Conservation (phyloP, 2,329 filamentous ascomycete genomes). For the Beauveria caledonica region DNA sequence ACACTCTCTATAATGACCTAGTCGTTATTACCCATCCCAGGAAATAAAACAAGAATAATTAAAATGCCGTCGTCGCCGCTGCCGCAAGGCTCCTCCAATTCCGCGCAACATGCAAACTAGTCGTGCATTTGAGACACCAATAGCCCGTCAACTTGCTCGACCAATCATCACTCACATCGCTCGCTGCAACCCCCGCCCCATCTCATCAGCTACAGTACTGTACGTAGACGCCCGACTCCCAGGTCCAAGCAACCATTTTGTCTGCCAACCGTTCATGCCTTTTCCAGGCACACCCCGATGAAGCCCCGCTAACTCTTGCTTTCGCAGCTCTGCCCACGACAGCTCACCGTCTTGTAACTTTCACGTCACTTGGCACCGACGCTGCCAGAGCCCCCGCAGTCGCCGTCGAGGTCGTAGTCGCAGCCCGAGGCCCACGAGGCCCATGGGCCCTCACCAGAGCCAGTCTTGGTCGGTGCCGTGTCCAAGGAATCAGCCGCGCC, state of each 20-base stretch:
- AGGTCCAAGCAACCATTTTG: background rate
- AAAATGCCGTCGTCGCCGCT: background rate
- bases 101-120: background rate
- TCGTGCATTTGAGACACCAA: conserved; percentile 2
- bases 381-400: background rate
- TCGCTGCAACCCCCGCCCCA: background rate
- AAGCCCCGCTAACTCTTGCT: background rate
- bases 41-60: background rate
- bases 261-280: background rate
- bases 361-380: background rate
- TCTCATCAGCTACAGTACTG: background rate
- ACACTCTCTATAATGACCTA: no score
- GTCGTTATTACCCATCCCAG: background rate
- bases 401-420: background rate
- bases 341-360: background rate
- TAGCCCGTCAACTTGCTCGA: background rate
- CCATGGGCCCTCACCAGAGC: background rate
- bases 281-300: background rate
- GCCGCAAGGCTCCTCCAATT: background rate
- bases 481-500: conserved; percentile 16
- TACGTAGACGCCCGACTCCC: background rate
- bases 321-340: background rate
- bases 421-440: background rate
- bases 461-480: conserved; percentile 13
- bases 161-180: background rate